Evolutionary conservation across 208 protist species (phyloP).

Genomic region (Crithidia fasciculata): DNA sequence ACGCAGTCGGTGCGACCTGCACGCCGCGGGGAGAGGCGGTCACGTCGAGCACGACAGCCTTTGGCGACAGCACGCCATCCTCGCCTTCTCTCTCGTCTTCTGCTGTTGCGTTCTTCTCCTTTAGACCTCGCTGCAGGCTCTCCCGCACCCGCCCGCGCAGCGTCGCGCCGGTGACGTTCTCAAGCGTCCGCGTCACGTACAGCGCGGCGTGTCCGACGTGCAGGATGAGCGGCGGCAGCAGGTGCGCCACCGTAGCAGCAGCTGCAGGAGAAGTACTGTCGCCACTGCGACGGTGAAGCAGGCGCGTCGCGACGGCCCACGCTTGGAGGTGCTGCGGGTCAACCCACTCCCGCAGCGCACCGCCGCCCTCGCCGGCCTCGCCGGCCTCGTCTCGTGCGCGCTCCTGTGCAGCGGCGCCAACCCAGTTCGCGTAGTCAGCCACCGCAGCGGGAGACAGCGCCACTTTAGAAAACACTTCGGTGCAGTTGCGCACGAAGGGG

Average conservation of each 20-base stretch:
- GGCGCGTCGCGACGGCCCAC: constrained; percentile 15
- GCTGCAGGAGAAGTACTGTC: not conserved
- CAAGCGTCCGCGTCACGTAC: constrained; percentile 24
- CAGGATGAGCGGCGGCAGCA: constrained; percentile 2
- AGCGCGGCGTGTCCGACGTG: constrained; percentile 26
- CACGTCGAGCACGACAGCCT: constrained; percentile 41
- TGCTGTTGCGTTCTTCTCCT: not conserved
- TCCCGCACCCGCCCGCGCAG: constrained; percentile 16
- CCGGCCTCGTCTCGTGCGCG: not conserved
- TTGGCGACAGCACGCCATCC: not conserved
- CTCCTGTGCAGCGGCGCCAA: constrained; percentile 15
- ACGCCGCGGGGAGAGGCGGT: constrained; percentile 48
- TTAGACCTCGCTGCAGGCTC: constrained; percentile 9
- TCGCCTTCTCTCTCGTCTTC: not conserved
- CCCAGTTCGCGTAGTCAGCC: constrained; percentile 7
- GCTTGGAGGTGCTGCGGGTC: constrained; percentile 34
- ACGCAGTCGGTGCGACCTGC: constrained; percentile 43
- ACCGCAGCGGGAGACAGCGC: not conserved
- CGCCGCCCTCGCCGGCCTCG: not conserved
- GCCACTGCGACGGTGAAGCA: not conserved
- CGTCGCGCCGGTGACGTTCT: constrained; percentile 16
- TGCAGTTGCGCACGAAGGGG: constrained; percentile 26
- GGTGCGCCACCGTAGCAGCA: not conserved
- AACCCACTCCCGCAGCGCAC: constrained; percentile 22
- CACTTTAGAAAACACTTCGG: not conserved